Base-by-base conservation (phyloP, 2,329 filamentous ascomycete species). In the Tolypocladium sp. region DNA sequence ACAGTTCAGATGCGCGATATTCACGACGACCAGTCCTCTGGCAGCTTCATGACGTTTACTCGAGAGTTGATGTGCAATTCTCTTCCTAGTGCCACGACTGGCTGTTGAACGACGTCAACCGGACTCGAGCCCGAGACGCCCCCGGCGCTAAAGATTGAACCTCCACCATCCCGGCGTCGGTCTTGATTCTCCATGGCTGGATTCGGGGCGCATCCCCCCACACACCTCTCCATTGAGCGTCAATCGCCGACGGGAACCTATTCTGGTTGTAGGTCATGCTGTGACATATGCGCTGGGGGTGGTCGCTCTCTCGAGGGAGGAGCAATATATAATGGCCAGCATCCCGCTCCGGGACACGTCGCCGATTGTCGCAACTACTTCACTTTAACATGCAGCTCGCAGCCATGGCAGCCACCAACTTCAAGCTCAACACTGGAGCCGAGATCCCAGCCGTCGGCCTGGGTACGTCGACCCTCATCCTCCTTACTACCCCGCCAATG, bases 361-460 rank as follows among this genome's bases (percentile, higher is more conserved):
- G 22, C 10, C 20, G 10, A n/a, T 35, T 22, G 20, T 22, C 9
- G 12, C 49, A 3, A n/a, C 20, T 15, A 15, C 49, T 22, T 8
- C 2, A 22, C 17, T 8, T 12, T 22, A 30, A 37, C 49, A 35
- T 10, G 22, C 41, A 10, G 20, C 10, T 35, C 49, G 20, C 30
- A 37, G 12, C 4, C 49, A 58, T 56, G 58, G 40, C 54, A 22
- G 13, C 22, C 12, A 57, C 33, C 63, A 77, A 76, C 27, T 87
- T 84, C 74, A 85, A 81, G 68, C 81, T 89, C 64, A 89, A 88
- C 76, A 86, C 79, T 42, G 85, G 85, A 60, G 74, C 77, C 59
- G 76, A 82, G 63, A 88, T 89, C 62, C 85, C 86, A 55, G 82
- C 85, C 44, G 70, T 89, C 25, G 85, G 84, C 57, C 77, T 88